These are phyloP conservation scores for Corynespora cassiicola DNA, from an alignment of 2,329 filamentous ascomycete species.

Conservation along the genomic window DNA sequence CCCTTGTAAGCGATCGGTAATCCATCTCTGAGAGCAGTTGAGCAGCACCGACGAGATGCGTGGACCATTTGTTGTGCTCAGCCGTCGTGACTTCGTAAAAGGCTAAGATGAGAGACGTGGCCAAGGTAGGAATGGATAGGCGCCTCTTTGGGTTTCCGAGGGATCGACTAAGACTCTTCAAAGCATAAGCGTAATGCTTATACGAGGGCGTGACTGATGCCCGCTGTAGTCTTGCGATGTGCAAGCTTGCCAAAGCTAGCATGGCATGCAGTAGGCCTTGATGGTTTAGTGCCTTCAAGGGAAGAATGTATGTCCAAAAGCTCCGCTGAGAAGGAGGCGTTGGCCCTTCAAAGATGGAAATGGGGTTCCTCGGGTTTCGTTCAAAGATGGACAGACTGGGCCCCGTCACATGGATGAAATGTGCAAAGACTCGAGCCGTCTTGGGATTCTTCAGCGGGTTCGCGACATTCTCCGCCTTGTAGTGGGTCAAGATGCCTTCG, in stretches of 20 bases:
- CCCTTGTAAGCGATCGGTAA: conserved; percentile 73
- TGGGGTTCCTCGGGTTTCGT: conserved; percentile 76
- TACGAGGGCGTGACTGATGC: conserved; percentile 79
- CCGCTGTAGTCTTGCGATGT: conserved; percentile 82
- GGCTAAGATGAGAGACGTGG: conserved; percentile 82
- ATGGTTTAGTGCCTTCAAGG: conserved; percentile 78
- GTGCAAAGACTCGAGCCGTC: conserved; percentile 83
- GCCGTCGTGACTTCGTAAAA: conserved; percentile 96
- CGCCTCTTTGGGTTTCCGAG: conserved; percentile 75
- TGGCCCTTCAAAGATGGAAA: conserved; percentile 65
- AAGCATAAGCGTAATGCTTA: conserved; percentile 88
- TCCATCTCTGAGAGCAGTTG: conserved; percentile 85
- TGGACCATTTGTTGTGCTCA: conserved; percentile 95
- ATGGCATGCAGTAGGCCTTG: conserved; percentile 91
- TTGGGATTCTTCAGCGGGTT: conserved; percentile 79
- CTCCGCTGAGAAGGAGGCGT: conserved; percentile 39
- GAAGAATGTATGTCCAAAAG: conserved; percentile 77
- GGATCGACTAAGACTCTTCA: conserved; percentile 78
- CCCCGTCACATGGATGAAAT: conserved; percentile 89
- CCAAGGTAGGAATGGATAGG: conserved; percentile 81
- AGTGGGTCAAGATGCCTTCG: conserved; percentile 53
- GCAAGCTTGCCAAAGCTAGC: conserved; percentile 82
- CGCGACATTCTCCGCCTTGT: conserved; percentile 54
- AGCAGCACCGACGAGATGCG: conserved; percentile 83
- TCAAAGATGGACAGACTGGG: conserved; percentile 85